Evolutionary conservation across 2,329 filamentous ascomycete species (phyloP), one percentile per base, ranked within the genome.

Genomic region (Trichoderma sp.): DNA sequence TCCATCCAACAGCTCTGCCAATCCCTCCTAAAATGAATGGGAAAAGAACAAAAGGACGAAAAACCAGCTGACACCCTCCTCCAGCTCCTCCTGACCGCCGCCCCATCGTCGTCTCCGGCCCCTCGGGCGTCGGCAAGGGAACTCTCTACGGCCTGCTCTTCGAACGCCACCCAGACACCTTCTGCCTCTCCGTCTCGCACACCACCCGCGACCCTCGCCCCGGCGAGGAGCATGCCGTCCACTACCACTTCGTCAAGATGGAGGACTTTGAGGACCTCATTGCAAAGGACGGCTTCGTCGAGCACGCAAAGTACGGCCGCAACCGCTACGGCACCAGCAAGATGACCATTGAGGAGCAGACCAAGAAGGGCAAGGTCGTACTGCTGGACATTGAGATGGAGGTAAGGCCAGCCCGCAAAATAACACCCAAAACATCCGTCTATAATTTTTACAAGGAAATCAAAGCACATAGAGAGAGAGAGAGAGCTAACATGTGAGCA

Each of bases 371-470:
- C 21, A 87, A 87, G 78, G 89, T 94, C 56, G 95, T 95, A 73
- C 90, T 98, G 62, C 84, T 98, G 76, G 95, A 98, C 81, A 98
- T 98, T 79, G 95, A 98, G 86, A 97, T 98, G 93, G 94, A 97
- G 89, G 91, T 92, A 80, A 39, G 83, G 77, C 56, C n/a, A 60
- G 18, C 9, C 8, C 7, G 30, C 6, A n/a, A n/a, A 6, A n/a
- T 7, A n/a, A 58, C 8, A 18, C 14, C 18, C 14, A 32, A 6
- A 6, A 6, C 28, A 30, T 18, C 15, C 30, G 8, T 32, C 56
- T 28, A 58, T 58, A 58, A 18, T 21, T 21, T 1, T 8, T 3
- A 34, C 57, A 7, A 14, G 30, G 12, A 53, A 3, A 21, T 4
- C 7, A 60, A 60, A n/a, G 8, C 15, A 43, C 15, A 39, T 6